Evolutionary conservation across 306 rosid species (phyloP).

Genomic region (Prunus salicina): DNA sequence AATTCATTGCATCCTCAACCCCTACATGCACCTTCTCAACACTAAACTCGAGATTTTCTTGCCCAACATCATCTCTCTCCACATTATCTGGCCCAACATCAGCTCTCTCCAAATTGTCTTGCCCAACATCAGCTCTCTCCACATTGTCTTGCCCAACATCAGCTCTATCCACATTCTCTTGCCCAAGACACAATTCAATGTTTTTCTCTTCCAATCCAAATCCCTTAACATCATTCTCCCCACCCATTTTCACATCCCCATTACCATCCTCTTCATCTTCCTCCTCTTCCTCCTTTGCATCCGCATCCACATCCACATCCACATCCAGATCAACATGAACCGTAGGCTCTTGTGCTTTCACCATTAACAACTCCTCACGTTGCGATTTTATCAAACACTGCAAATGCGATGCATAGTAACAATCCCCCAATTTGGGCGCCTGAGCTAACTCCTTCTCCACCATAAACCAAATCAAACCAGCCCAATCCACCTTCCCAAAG

Average conservation of each 20-base stretch:
- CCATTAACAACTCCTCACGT: conserved; percentile 42
- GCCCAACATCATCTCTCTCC: not conserved
- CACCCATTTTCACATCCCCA: conserved; percentile 37
- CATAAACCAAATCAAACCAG: conserved; percentile 73
- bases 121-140: conserved; percentile 26
- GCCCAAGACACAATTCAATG: conserved; percentile 57
- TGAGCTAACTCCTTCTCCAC: conserved; percentile 67
- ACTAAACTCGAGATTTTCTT: not conserved
- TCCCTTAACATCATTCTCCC: conserved; percentile 35
- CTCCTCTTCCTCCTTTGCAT: conserved; percentile 25
- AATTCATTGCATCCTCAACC: conserved; percentile 49
- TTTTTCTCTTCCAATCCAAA: conserved; percentile 50
- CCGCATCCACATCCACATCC: conserved; percentile 12
- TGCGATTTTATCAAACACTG: conserved; percentile 65
- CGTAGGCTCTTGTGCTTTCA: conserved; percentile 26
- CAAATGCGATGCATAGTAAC: conserved; percentile 90
- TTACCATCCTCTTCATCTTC: conserved; percentile 42
- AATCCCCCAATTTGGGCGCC: conserved; percentile 39
- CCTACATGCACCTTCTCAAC: conserved; percentile 28
- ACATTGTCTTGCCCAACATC: conserved; percentile 23
- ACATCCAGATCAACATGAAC: conserved; percentile 1
- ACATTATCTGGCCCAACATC: not conserved
- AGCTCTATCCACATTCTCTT: conserved; percentile 3
- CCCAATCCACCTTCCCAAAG: conserved; percentile 78
- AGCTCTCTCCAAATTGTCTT: not conserved